Evolutionary conservation across 2,329 filamentous ascomycete species (phyloP).

Genomic region (Malbranchea cinnamomea): DNA sequence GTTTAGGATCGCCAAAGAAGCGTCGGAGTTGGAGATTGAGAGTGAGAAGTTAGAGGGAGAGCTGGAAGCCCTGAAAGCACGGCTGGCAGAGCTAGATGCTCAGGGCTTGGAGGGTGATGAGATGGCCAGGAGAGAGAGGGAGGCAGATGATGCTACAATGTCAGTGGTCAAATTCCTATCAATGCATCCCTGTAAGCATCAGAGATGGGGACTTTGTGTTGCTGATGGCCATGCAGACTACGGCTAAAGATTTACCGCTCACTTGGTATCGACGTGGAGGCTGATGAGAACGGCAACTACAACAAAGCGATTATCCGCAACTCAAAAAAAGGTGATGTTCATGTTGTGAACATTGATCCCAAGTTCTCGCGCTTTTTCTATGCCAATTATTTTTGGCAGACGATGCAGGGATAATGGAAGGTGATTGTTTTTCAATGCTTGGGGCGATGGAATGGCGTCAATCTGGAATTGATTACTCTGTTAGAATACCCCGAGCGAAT

Average conservation of each 20-base stretch:
- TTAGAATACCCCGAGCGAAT: too few relatives aligned
- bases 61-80: constrained; percentile 56
- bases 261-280: constrained; percentile 79
- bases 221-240: constrained; percentile 34
- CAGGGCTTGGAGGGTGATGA: constrained; percentile 69
- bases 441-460: too few relatives aligned
- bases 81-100: constrained; percentile 67
- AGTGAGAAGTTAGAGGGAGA: constrained; percentile 78
- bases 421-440: too few relatives aligned
- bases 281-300: constrained; percentile 66
- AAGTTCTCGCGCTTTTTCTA: constrained; percentile 89
- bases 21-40: constrained; percentile 80
- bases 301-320: constrained; percentile 75
- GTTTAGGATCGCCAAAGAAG: constrained; percentile 85
- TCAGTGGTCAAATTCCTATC: constrained; percentile 13
- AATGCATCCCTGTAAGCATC: background rate
- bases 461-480: too few relatives aligned
- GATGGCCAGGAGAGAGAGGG: constrained; percentile 34
- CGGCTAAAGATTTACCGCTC: constrained; percentile 84
- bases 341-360: constrained; percentile 85
- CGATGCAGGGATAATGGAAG: constrained; percentile 45
- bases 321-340: constrained; percentile 74
- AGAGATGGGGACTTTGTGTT: background rate
- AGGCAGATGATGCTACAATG: constrained; percentile 36
- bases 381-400: constrained; percentile 92